Evolutionary conservation across 768 basidiomycete species (phyloP).

Genomic region (Leucosporidium yakuticum): DNA sequence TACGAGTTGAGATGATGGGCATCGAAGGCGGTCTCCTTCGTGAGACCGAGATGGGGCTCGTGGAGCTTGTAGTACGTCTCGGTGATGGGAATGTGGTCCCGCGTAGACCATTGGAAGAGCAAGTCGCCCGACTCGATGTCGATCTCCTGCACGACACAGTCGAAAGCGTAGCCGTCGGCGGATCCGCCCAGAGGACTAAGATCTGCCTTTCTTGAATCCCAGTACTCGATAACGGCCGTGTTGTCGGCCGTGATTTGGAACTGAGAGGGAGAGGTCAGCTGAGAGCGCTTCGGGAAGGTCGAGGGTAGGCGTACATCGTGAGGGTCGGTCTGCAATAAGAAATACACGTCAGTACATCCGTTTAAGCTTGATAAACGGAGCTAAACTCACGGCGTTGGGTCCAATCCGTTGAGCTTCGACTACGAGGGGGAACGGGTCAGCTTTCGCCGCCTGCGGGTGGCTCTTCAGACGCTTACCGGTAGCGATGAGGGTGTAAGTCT

Average conservation of each 20-base stretch:
- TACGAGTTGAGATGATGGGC: conserved; percentile 17
- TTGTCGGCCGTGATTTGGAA: conserved; percentile 19
- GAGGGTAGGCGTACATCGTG: neutral
- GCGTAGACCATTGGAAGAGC: conserved; percentile 38
- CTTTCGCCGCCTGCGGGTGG: too few relatives aligned
- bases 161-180: conserved; percentile 32
- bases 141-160: conserved; percentile 36
- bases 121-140: conserved; percentile 34
- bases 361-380: too few relatives aligned
- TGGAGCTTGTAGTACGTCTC: conserved; percentile 28
- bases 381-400: neutral
- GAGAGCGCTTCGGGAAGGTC: neutral
- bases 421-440: neutral
- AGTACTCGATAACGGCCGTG: conserved; percentile 36
- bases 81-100: conserved; percentile 35
- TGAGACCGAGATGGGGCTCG: neutral
- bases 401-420: conserved; percentile 34
- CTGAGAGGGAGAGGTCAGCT: conserved; percentile 14
- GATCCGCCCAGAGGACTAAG: conserved; percentile 9
- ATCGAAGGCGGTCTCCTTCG: neutral
- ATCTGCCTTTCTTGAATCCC: conserved; percentile 14
- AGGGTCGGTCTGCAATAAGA: neutral
- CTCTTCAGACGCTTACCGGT: too few relatives aligned
- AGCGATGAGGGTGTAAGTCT: too few relatives aligned
- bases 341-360: neutral